phyloP scores from a whole-genome alignment of 169 alveolate species.

The Fabrea salina region DNA sequence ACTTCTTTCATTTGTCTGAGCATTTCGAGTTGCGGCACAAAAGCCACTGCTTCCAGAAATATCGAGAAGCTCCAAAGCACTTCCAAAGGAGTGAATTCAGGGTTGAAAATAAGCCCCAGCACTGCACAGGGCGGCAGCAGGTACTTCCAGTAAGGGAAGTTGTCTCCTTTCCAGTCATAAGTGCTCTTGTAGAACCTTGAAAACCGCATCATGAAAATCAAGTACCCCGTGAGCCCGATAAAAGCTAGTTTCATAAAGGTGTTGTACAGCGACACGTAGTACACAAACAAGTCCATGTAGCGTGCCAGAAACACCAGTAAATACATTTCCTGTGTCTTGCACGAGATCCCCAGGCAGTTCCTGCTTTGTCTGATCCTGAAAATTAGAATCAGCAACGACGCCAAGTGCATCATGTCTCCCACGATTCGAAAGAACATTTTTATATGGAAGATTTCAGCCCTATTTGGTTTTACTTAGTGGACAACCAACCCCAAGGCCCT shows the following conservation, averaged over 20 bases:
- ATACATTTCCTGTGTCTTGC: conserved; percentile 95
- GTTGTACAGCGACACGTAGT: conserved; percentile 89
- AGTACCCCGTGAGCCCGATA: conserved; percentile 82
- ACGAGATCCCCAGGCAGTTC: conserved; percentile 91
- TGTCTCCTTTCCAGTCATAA: conserved; percentile 89
- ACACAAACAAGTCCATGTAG: conserved; percentile 82
- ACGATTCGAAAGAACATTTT: conserved; percentile 92
- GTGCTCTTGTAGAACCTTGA: conserved; percentile 76
- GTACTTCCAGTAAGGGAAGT: conserved; percentile 88
- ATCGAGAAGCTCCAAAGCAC: conserved; percentile 93
- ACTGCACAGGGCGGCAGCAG: conserved; percentile 83
- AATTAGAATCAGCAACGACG: conserved; percentile 89
- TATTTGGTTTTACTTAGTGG: conserved; percentile 10
- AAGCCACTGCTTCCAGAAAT: conserved; percentile 96
- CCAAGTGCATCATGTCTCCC: conserved; percentile 93
- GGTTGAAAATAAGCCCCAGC: conserved; percentile 68
- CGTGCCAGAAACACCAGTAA: conserved; percentile 90
- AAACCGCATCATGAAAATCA: conserved; percentile 46
- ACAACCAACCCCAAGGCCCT: conserved; percentile 10
- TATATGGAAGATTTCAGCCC: conserved; percentile 28
- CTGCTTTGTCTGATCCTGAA: conserved; percentile 87
- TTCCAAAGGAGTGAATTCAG: conserved; percentile 65
- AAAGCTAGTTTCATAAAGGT: conserved; percentile 91
- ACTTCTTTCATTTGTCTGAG: conserved; percentile 92
- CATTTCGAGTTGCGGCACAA: conserved; percentile 93